Conservation (phyloP, 495 filamentous ascomycete species). For the Aspergillus coremiiformis region DNA sequence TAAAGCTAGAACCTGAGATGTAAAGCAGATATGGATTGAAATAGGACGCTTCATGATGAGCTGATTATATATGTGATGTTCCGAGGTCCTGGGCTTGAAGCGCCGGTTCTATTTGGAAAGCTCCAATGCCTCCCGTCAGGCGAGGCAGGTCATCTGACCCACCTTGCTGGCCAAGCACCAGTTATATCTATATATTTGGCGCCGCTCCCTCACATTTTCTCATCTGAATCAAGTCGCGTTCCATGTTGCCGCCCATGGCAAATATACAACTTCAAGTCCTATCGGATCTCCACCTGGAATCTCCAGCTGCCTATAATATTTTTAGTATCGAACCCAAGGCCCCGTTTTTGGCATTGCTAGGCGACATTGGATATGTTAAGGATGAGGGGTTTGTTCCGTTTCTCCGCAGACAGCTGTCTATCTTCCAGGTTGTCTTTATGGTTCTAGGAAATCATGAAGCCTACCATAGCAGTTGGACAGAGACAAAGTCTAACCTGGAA, state of each 20-base stretch:
- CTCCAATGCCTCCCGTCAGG: too few species aligned
- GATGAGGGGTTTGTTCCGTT: slow-evolving; percentile 31
- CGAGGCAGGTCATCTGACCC: background rate
- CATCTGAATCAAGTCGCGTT: background rate
- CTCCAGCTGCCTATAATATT: slow-evolving; percentile 32
- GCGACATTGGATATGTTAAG: slow-evolving; percentile 43
- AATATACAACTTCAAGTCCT: slow-evolving; percentile 42
- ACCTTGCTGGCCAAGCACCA: background rate
- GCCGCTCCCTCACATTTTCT: background rate
- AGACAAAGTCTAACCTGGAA: slow-evolving; percentile 21
- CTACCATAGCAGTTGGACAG: slow-evolving; percentile 25
- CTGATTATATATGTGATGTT: background rate
- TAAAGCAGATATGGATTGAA: background rate
- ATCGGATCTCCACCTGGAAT: slow-evolving; percentile 50
- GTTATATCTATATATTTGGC: background rate
- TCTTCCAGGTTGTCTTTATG: slow-evolving; percentile 36
- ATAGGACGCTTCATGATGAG: background rate
- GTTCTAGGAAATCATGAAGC: slow-evolving; percentile 47
- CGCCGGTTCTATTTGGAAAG: background rate
- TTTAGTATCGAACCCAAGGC: slow-evolving; percentile 36
- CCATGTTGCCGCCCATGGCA: slow-evolving; percentile 7
- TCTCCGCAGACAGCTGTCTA: slow-evolving; percentile 30
- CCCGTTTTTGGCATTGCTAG: slow-evolving; percentile 44
- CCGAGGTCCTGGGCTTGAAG: background rate
- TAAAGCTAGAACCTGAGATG: background rate